Base-by-base conservation (phyloP, 371 early-diverging fungal species). In the Rhizopus delemar region DNA sequence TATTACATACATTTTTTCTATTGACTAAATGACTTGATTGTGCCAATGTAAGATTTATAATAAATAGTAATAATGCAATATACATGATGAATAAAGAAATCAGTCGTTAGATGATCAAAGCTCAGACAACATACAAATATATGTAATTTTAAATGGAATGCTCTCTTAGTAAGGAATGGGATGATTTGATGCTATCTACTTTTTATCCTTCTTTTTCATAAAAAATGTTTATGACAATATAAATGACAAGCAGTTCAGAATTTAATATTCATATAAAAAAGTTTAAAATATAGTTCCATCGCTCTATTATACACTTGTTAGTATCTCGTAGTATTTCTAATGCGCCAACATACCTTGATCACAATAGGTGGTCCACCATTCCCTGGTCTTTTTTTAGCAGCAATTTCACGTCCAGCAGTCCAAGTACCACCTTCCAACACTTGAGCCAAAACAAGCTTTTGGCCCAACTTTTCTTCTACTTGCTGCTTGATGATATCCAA, bases 391-490 rank as follows among this genome's bases (percentile, higher is more conserved):
- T 83, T 63, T 39, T 83, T 77, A 4, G 89, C 87, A 39, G 96
- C 96, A 28, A 93, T 81, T 70, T 93, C 95, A 22, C 97, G 80
- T 1, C 97, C 97, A 39, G 93, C 85, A 53, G 87, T 90, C 91
- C 93, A 92, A 8, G 90, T 90, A n/a, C 96, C 95, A 8, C 91
- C 94, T 63, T 96, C 95, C 4, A 96, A 78, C 1, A 96, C 90
- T 56, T 93, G 91, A 28, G 90, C 93, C 48, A 96, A 71, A 39
- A 84, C 83, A 22, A 94, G 64, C n/a, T 82, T 60, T 11, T 66
- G 63, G 9, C 73, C 76, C 13, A 81, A 62, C 50, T 90, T 74
- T 4, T 69, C 74, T 16, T 90, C 82, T 31, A 74, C 61, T 4
- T 70, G 66, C 4, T 78, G 68, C 2, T 89, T 92, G 3, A 93